Conservation (phyloP, 2,329 filamentous ascomycete species). For the Sclerotinia glacialis region DNA sequence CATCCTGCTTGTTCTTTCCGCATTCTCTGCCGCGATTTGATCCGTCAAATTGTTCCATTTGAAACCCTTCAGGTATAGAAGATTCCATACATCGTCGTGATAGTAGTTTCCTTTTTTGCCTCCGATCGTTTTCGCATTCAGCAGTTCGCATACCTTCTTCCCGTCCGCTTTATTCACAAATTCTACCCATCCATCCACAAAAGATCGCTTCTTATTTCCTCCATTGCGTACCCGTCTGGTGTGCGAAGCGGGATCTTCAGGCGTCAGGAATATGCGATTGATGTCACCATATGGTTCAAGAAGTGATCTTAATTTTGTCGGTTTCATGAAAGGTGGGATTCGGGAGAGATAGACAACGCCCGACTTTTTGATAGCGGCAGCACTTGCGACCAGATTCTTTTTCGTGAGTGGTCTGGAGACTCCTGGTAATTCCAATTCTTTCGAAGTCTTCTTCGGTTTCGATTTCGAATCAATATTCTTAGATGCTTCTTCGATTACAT, state of each 20-base stretch:
- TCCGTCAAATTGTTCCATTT: constrained; percentile 76
- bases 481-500: constrained; percentile 28
- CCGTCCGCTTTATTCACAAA: constrained; percentile 74
- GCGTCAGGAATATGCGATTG: constrained; percentile 75
- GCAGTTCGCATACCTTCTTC: constrained; percentile 69
- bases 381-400: constrained; percentile 65
- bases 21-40: constrained; percentile 78
- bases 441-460: constrained; percentile 34
- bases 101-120: constrained; percentile 83
- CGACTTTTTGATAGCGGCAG: constrained; percentile 65
- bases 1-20: constrained; percentile 72
- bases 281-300: constrained; percentile 72
- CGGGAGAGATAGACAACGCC: constrained; percentile 82
- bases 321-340: constrained; percentile 86
- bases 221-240: constrained; percentile 65
- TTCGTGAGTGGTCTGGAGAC: constrained; percentile 57
- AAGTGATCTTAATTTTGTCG: constrained; percentile 70
- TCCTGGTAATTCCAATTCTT: constrained; percentile 45
- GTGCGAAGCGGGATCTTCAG: constrained; percentile 67
- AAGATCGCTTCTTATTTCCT: constrained; percentile 81
- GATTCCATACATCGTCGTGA: constrained; percentile 82
- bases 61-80: constrained; percentile 78
- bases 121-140: constrained; percentile 76
- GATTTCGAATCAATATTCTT: not conserved
- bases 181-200: constrained; percentile 83